Conservation (phyloP, 805 yeast species). For the Maudiozyma serrabonitensis region DNA sequence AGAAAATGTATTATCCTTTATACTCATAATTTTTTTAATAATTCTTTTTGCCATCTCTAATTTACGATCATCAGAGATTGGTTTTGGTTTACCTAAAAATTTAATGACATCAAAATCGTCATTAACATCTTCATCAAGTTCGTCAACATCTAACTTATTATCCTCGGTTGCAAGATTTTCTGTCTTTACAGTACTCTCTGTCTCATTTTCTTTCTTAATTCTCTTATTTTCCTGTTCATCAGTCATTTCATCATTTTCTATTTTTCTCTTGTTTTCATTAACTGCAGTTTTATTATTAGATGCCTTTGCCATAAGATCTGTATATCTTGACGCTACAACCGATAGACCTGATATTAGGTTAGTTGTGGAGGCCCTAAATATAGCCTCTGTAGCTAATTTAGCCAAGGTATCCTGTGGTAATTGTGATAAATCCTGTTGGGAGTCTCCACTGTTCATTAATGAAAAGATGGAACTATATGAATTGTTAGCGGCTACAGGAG, state of each 20-base stretch:
- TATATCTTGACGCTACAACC: conserved; percentile 60
- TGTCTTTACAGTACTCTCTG: not conserved
- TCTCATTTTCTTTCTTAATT: conserved; percentile 6
- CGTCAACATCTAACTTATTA: conserved; percentile 14
- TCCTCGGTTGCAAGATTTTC: not conserved
- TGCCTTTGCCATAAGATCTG: conserved; percentile 32
- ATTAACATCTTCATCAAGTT: conserved; percentile 19
- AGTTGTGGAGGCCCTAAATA: conserved; percentile 42
- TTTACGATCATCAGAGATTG: conserved; percentile 44
- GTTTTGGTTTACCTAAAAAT: conserved; percentile 33
- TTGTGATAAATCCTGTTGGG: conserved; percentile 58
- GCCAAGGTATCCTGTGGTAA: conserved; percentile 52
- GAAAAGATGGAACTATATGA: conserved; percentile 59
- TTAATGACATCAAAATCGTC: conserved; percentile 19
- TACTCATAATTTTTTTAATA: conserved; percentile 5
- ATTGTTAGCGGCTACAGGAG: conserved; percentile 31
- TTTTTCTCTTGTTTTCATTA: conserved; percentile 11
- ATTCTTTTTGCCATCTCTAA: conserved; percentile 38
- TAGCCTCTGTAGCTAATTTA: conserved; percentile 59
- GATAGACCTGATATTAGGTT: conserved; percentile 56
- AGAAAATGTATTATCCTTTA: not conserved
- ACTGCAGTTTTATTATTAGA: conserved; percentile 5
- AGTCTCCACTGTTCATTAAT: conserved; percentile 52
- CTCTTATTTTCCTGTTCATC: conserved; percentile 8
- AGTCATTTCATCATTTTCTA: conserved; percentile 9